Percentiles rank a stretch among this genome's conserved stretches.
Conservation (phyloP, 305 asterid genomes). For the Fraxinus ornus region DNA sequence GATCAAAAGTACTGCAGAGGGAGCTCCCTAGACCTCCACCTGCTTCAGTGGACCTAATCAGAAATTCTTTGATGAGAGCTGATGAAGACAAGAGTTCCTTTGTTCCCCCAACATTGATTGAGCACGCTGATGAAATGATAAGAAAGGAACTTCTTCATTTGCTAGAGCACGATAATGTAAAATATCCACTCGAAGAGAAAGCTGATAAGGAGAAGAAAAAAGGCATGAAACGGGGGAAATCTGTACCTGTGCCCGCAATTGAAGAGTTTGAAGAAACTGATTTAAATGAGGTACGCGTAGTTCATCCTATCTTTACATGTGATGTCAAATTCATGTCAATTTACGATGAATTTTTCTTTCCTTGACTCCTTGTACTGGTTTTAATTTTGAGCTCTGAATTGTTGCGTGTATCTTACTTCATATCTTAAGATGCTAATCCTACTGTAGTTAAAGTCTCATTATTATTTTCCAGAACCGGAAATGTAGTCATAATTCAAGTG, state of each 20-base stretch:
- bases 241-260: constrained; percentile 54
- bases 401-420: background rate
- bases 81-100: constrained; percentile 90
- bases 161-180: constrained; percentile 86
- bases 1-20: constrained; percentile 93
- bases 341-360: background rate
- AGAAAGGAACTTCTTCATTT: constrained; percentile 81
- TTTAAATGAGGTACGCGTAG: constrained; percentile 70
- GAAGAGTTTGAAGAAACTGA: constrained; percentile 79
- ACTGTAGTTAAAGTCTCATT: background rate
- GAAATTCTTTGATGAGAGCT: constrained; percentile 56
- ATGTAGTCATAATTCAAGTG: background rate
- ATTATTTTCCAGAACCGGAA: background rate
- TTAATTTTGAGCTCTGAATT: background rate
- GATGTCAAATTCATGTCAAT: background rate
- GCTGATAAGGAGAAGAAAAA: constrained; percentile 76
- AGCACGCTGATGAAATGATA: constrained; percentile 92
- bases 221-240: constrained; percentile 58
- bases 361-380: background rate
- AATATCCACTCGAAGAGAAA: constrained; percentile 79
- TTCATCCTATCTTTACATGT: constrained; percentile 1
- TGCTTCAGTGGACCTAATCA: constrained; percentile 72
- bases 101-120: constrained; percentile 85
- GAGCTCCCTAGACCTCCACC: constrained; percentile 94
- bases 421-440: background rate